Evolutionary conservation across 331 rosid species (phyloP).

Genomic region (Acacia pycnantha): DNA sequence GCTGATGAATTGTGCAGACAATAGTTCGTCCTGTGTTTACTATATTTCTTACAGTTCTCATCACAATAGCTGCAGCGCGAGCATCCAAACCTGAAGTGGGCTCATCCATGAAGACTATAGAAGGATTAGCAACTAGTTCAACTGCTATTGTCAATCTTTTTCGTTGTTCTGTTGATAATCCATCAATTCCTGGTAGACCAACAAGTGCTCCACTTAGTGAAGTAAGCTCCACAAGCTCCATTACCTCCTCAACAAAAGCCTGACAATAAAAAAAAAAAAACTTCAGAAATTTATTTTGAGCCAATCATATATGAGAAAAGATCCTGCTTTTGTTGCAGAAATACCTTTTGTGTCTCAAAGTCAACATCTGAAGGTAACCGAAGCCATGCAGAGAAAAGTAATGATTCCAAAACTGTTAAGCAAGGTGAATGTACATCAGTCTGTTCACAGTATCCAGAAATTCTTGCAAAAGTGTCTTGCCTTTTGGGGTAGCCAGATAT

Average conservation of each 20-base stretch:
- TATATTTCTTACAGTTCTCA: slow-evolving; percentile 88
- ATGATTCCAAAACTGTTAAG: slow-evolving; percentile 91
- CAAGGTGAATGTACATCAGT: slow-evolving; percentile 95
- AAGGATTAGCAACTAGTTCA: slow-evolving; percentile 97
- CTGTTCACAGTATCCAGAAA: slow-evolving; percentile 99
- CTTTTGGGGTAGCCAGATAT: slow-evolving; percentile 94
- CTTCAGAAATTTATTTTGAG: not conserved
- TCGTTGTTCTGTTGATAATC: slow-evolving; percentile 93
- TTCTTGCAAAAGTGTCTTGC: slow-evolving; percentile 94
- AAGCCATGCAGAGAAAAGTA: slow-evolving; percentile 96
- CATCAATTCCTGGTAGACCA: slow-evolving; percentile 87
- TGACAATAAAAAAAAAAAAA: slow-evolving; percentile 31
- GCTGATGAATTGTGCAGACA: slow-evolving; percentile 98
- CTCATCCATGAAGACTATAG: slow-evolving; percentile 97
- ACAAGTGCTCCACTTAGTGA: slow-evolving; percentile 70
- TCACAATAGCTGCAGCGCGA: slow-evolving; percentile 94
- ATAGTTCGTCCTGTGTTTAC: slow-evolving; percentile 96
- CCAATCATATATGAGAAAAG: slow-evolving; percentile 20
- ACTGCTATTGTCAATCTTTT: slow-evolving; percentile 91
- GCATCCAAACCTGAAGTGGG: slow-evolving; percentile 98
- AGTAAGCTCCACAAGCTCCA: slow-evolving; percentile 86
- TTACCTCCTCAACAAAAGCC: slow-evolving; percentile 89
- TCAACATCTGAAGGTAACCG: slow-evolving; percentile 83
- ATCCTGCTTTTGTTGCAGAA: not conserved
- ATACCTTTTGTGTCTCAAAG: slow-evolving; percentile 80